phyloP scores from a whole-genome alignment of 495 filamentous ascomycete species.

The Rostrohypoxylon terebratum region DNA sequence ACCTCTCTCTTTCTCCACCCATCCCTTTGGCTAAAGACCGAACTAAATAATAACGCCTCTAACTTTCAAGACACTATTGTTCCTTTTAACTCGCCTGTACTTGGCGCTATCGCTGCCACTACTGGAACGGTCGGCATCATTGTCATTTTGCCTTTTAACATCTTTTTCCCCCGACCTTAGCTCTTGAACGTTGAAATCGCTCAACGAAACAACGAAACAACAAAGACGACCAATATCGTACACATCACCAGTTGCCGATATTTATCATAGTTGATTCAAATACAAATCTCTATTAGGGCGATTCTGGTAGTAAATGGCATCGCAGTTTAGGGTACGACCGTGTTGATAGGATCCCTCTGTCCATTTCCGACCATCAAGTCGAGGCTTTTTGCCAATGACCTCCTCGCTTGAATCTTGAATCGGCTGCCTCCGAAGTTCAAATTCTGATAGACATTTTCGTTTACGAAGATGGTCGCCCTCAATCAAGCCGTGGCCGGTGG shows the following conservation, averaged over 20 bases:
- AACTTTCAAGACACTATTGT: slow-evolving; percentile 34
- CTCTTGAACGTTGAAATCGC: background rate
- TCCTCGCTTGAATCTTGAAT: slow-evolving; percentile 33
- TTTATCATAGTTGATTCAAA: background rate
- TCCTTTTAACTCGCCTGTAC: slow-evolving; percentile 32
- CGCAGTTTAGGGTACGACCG: slow-evolving; percentile 20
- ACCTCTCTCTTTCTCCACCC: slow-evolving; percentile 44
- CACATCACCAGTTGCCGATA: background rate
- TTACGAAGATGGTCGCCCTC: slow-evolving; percentile 47
- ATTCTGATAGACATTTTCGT: background rate
- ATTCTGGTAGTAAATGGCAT: slow-evolving; percentile 41
- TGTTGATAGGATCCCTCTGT: slow-evolving; percentile 33
- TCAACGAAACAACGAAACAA: background rate
- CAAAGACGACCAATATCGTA: slow-evolving; percentile 16
- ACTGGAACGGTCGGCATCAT: slow-evolving; percentile 28
- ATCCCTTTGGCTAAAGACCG: slow-evolving; percentile 34
- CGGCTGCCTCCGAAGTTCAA: slow-evolving; percentile 24
- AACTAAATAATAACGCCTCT: slow-evolving; percentile 33
- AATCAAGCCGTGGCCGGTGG: slow-evolving; percentile 49
- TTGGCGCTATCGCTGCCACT: slow-evolving; percentile 14
- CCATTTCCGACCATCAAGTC: slow-evolving; percentile 31
- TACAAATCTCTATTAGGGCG: slow-evolving; percentile 9
- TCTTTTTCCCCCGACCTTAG: slow-evolving; percentile 7
- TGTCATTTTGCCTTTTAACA: slow-evolving; percentile 20
- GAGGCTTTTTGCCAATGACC: slow-evolving; percentile 42